Conservation (phyloP, 371 early-diverging fungal genomes). For the Mycotypha africana region DNA sequence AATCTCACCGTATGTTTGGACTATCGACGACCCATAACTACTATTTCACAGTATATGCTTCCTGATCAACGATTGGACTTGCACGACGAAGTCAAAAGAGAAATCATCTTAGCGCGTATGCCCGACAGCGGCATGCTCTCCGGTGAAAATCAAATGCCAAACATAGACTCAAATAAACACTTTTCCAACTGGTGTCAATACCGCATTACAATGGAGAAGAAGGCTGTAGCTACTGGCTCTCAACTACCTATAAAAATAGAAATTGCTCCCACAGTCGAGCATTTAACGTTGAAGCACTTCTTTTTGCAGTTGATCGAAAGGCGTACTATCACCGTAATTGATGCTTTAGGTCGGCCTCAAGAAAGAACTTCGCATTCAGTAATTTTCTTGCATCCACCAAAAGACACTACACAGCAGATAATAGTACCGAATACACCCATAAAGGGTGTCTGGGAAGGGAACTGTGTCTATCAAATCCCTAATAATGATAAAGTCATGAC, state of each 20-base stretch:
- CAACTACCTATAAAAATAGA: constrained; percentile 15
- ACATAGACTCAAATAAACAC: constrained; percentile 16
- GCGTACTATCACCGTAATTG: constrained; percentile 1
- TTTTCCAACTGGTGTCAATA: constrained; percentile 19
- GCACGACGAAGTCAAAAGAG: constrained; percentile 6
- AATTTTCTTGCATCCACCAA: constrained; percentile 10
- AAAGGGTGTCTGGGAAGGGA: constrained; percentile 1
- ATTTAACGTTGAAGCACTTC: constrained; percentile 15
- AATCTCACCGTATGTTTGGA: constrained; percentile 1
- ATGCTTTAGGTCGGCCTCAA: too few relatives aligned
- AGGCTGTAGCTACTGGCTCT: constrained; percentile 10
- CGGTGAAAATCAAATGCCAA: constrained; percentile 6
- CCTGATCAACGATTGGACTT: neutral
- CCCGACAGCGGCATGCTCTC: constrained; percentile 8
- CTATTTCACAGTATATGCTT: neutral
- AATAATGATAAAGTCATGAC: neutral
- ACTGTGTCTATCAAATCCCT: constrained; percentile 7
- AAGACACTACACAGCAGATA: neutral
- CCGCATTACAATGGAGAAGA: constrained; percentile 19
- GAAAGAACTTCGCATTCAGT: constrained; percentile 4
- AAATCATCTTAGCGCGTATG: constrained; percentile 13
- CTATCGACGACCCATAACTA: constrained; percentile 4
- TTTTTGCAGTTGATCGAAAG: constrained; percentile 17
- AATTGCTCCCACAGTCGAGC: constrained; percentile 8
- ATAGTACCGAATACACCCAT: constrained; percentile 2